These are phyloP conservation scores for Lactarius indigo DNA, from an alignment of 768 basidiomycete genomes.

Conservation along the genomic window DNA sequence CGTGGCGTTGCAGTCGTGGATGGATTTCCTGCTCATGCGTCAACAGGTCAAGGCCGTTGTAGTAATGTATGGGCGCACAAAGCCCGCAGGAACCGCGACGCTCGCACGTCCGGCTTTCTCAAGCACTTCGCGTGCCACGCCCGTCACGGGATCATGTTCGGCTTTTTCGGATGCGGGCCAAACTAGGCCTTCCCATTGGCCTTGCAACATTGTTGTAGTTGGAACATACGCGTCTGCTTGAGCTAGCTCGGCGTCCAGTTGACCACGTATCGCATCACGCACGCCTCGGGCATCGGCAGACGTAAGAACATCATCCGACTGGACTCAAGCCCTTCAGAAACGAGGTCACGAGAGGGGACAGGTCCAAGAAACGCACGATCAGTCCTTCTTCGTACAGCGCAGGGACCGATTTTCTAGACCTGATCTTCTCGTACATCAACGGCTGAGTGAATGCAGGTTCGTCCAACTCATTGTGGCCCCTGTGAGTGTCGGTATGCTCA, in stretches of 20 bases:
- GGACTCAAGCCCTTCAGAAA: neutral
- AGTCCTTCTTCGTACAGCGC: constrained; percentile 78
- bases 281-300: constrained; percentile 45
- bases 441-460: constrained; percentile 86
- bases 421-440: constrained; percentile 87
- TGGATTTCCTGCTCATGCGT: constrained; percentile 61
- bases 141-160: constrained; percentile 58
- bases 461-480: constrained; percentile 89
- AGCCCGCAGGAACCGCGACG: constrained; percentile 52
- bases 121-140: constrained; percentile 52
- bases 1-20: constrained; percentile 70
- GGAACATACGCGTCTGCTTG: constrained; percentile 47
- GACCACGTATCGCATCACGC: constrained; percentile 55
- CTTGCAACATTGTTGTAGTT: constrained; percentile 51
- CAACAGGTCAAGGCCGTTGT: neutral
- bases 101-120: constrained; percentile 63
- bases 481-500: constrained; percentile 25
- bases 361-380: constrained; percentile 45
- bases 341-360: neutral
- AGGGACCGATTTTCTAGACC: constrained; percentile 71
- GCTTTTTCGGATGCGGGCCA: constrained; percentile 62
- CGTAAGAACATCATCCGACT: constrained; percentile 50
- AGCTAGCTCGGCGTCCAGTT: constrained; percentile 61
- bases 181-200: constrained; percentile 58
- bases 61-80: constrained; percentile 47